Evolutionary conservation across 805 yeast species (phyloP), one percentile per base, ranked within the genome.

Genomic region (Myxozyma lipomycoides): DNA sequence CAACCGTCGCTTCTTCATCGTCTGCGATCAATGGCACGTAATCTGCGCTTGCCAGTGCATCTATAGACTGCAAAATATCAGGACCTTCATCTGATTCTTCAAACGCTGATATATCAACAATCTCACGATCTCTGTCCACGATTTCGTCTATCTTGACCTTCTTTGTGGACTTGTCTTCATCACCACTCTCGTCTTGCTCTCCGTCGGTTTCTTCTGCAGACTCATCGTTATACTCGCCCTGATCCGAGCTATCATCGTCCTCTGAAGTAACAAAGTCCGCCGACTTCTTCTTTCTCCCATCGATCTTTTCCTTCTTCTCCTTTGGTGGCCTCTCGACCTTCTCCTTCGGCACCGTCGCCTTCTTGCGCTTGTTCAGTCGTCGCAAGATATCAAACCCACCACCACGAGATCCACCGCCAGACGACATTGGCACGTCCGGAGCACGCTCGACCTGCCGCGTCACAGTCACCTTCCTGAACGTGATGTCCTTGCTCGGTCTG

Each of bases 221-320:
- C 1, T 56, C 61, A 12, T 63, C 65, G 49, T 68, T 61, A 1
- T 72, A 70, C 18, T 59, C 62, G 4, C 70, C 65, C 3, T 74
- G 75, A 38, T 71, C 68, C 12, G 75, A 62, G 45, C 78, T 73
- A 2, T 54, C 45, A 5, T 52, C 56, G 25, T 52, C 56, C 3
- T 48, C 49, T 10, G 57, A 53, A 22, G 48, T 40, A 25, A 53
- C 28, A 23, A 50, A 50, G 30, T 53, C 55, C 21, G 36, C 46
- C 2, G 53, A 48, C 28, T 38, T 49, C 40, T 41, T 48, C 19
- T 48, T 24, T n/a, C 17, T 21, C 36, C 38, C 24, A 17, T 38
- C 48, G 7, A 19, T 40, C 39, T 46, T 49, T 19, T 19, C 44
- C 25, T 45, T 45, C 43, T 10, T 19, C 10, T 40, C 37, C 38